Conservation (phyloP, 306 rosid species). For the Acmispon strigosus region DNA sequence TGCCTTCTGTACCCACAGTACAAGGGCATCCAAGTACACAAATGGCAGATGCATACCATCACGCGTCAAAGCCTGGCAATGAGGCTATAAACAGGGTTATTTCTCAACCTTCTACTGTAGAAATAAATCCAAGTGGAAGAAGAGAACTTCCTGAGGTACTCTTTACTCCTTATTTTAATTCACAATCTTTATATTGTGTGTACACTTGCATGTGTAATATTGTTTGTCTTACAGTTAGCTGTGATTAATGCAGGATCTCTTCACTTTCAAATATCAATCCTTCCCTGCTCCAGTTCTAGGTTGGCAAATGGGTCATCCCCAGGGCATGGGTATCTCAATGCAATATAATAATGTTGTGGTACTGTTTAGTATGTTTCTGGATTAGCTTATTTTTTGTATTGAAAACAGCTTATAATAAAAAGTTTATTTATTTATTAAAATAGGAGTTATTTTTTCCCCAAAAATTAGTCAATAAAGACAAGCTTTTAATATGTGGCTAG, state of each 20-base stretch:
- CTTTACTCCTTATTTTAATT: conserved; percentile 2
- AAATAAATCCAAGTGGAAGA: conserved; percentile 55
- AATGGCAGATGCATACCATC: conserved; percentile 43
- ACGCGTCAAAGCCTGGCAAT: conserved; percentile 32
- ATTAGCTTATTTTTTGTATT: conserved; percentile 7
- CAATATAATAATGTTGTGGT: conserved; percentile 61
- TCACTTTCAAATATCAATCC: conserved; percentile 46
- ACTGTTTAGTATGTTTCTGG: conserved; percentile 24
- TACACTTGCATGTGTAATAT: neutral
- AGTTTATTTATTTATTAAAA: neutral
- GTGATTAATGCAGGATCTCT: conserved; percentile 64
- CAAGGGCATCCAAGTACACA: conserved; percentile 47
- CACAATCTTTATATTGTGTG: neutral
- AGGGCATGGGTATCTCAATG: conserved; percentile 53
- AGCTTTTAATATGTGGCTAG: conserved; percentile 18
- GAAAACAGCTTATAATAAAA: neutral
- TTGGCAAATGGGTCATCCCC: conserved; percentile 78
- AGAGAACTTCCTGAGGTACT: conserved; percentile 73
- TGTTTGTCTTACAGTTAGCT: conserved; percentile 23
- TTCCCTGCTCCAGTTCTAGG: conserved; percentile 55
- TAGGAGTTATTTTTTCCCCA: neutral
- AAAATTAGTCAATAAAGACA: neutral
- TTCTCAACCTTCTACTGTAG: conserved; percentile 45
- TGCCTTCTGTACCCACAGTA: conserved; percentile 27
- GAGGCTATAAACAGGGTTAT: conserved; percentile 24